A percentile compares a stretch with the other conserved stretches of the same genome.
Conservation (phyloP, 2,329 filamentous ascomycete genomes). For the Alternaria sp. region DNA sequence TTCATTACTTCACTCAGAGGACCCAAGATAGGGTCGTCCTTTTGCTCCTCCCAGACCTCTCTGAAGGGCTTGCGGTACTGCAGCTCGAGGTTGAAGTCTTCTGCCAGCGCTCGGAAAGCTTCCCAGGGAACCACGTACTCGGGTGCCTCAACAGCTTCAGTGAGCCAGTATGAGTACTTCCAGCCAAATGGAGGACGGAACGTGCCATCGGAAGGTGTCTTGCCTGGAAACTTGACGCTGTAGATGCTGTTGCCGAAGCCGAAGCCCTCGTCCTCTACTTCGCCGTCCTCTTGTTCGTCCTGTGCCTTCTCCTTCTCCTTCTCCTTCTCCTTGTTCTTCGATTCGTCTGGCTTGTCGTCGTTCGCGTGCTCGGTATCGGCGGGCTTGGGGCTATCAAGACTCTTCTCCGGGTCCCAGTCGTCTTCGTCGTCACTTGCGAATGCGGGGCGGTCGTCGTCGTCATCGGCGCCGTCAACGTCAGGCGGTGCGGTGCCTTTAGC, state of each 20-base stretch:
- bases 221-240: slow-evolving; percentile 82
- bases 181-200: slow-evolving; percentile 96
- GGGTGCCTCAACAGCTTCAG: slow-evolving; percentile 94
- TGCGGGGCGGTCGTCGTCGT: slow-evolving; percentile 42
- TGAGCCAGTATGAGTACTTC: slow-evolving; percentile 97
- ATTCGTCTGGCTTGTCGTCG: slow-evolving; percentile 28
- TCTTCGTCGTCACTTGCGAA: slow-evolving; percentile 50
- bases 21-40: slow-evolving; percentile 80
- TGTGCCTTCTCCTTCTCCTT: slow-evolving; percentile 47
- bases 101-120: slow-evolving; percentile 90
- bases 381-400: slow-evolving; percentile 46
- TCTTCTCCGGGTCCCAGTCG: slow-evolving; percentile 55
- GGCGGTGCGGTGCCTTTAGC: slow-evolving; percentile 48
- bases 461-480: slow-evolving; percentile 38
- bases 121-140: slow-evolving; percentile 99
- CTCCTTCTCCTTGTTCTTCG: slow-evolving; percentile 27
- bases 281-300: slow-evolving; percentile 49
- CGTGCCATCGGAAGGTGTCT: slow-evolving; percentile 82
- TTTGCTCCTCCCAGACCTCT: slow-evolving; percentile 91
- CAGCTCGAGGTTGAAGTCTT: slow-evolving; percentile 95
- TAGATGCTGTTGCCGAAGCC: slow-evolving; percentile 96
- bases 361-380: slow-evolving; percentile 45
- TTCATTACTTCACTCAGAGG: slow-evolving; percentile 95
- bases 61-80: slow-evolving; percentile 91
- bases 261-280: slow-evolving; percentile 56